These are phyloP conservation scores for Metroxylon sagu DNA, from an alignment of 176 grass and related monocot species.

Conservation along the genomic window DNA sequence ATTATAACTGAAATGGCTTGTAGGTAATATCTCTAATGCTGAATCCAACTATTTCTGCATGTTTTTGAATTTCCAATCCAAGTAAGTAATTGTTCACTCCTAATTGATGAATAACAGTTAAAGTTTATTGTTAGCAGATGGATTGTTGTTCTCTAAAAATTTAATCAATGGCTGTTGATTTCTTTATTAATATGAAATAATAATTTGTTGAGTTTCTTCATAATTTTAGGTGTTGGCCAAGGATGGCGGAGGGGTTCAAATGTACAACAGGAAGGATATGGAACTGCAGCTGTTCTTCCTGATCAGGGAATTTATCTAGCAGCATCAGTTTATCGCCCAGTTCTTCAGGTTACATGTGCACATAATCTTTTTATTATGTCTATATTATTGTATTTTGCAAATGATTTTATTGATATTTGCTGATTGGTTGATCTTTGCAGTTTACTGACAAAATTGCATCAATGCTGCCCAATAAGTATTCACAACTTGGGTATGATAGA, in stretches of 20 bases:
- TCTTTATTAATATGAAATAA: no score
- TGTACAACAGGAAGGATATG: constrained; percentile 91
- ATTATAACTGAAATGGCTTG: no score
- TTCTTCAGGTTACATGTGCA: constrained; percentile 64
- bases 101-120: no score
- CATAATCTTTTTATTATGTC: constrained; percentile 1
- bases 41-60: no score
- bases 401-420: not conserved
- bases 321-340: constrained; percentile 93
- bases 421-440: constrained; percentile 41
- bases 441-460: constrained; percentile 86
- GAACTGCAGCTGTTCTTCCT: constrained; percentile 71
- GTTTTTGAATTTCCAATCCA: no score
- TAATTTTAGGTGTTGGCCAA: constrained; percentile 43
- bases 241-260: constrained; percentile 82
- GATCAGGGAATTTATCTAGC: constrained; percentile 98
- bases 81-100: no score
- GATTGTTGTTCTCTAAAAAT: no score
- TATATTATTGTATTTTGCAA: constrained; percentile 15
- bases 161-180: no score
- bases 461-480: constrained; percentile 79
- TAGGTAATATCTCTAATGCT: no score
- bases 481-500: constrained; percentile 62
- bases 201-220: not conserved
- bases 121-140: no score